Evolutionary conservation across 2,329 filamentous ascomycete genomes (phyloP).

Genomic region (Fusarium multiceps): DNA sequence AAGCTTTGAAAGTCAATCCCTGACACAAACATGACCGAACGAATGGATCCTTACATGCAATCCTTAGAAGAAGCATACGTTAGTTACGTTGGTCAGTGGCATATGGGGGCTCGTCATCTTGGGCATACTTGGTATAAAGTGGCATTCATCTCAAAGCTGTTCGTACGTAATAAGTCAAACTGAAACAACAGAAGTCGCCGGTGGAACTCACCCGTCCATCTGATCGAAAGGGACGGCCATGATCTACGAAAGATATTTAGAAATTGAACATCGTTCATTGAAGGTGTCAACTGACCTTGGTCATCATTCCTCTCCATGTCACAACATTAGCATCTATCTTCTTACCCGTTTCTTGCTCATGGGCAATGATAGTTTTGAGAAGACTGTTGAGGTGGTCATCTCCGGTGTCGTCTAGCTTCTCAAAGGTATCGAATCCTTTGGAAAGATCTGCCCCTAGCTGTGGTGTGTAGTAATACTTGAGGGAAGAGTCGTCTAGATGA

Average conservation of each 20-base stretch:
- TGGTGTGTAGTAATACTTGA: conserved; percentile 90
- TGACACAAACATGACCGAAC: not conserved
- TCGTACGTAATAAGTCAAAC: conserved; percentile 31
- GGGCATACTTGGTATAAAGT: conserved; percentile 85
- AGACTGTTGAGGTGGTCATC: conserved; percentile 91
- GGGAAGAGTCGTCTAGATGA: conserved; percentile 78
- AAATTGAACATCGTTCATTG: not conserved
- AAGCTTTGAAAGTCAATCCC: conserved; percentile 67
- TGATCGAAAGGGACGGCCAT: conserved; percentile 86
- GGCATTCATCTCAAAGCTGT: conserved; percentile 94
- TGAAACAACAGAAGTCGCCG: not conserved
- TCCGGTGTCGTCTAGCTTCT: conserved; percentile 81
- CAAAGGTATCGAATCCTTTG: conserved; percentile 82
- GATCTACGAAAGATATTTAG: conserved; percentile 69
- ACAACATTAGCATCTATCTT: conserved; percentile 82
- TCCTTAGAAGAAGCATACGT: conserved; percentile 53
- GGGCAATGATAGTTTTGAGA: conserved; percentile 76
- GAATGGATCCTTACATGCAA: conserved; percentile 60
- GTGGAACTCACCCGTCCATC: conserved; percentile 73
- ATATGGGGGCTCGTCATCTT: conserved; percentile 19
- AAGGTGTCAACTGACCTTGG: conserved; percentile 72
- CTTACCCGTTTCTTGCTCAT: conserved; percentile 75
- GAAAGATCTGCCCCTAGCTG: conserved; percentile 78
- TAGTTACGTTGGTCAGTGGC: not conserved
- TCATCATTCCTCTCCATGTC: conserved; percentile 99